Base-by-base conservation (phyloP, 495 filamentous ascomycete genomes). In the Daldinia loculata region DNA sequence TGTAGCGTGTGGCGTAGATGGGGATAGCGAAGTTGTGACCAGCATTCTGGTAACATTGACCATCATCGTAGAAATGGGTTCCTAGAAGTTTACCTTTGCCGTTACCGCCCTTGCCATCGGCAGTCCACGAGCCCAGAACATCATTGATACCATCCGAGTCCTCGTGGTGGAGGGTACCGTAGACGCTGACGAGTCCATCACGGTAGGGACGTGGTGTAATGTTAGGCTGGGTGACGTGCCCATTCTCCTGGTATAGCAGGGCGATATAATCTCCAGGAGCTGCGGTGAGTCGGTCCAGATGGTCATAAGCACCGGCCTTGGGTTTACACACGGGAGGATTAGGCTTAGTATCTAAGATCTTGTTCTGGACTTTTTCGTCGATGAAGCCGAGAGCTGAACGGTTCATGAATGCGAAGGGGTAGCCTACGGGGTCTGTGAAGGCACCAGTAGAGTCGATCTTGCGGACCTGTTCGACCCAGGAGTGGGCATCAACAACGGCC, bases 221-320 rank as follows among this genome's bases (percentile, higher is more conserved):
- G 29, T 83, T 74, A 6, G 90, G 88, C 0, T 89, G 81, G 1
- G 89, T 92, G 62, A 95, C 91, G 79, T 98, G 94, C 15, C 94
- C 94, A 74, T 98, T 98, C 71, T 98, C 94, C 56, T 87, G 83
- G 78, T 93, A 95, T 19, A 86, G 83, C 59, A 97, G 79, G 22
- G 94, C 91, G 57, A 96, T 83, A 43, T 85, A 85, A 63, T 87
- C 86, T 34, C 93, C 91, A 7, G 91, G 83, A 22, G 84, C 81
- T 24, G 90, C 92, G 63, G 88, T 77, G 12, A 96, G 85, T 69
- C 87, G 86, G 2, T 89, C 88, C 64, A 83, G 89, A 9, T 83
- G 82, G 4, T 79, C 70, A 17, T 83, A 84, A 71, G 92, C 86
- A 19, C 76, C 82, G 24, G 86, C 83, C 38, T 80, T 84, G 39